A percentile compares a stretch with the other conserved stretches of the same genome.
These are phyloP conservation scores for Phytophthora palmivora DNA, from an alignment of 352 stramenopile species.

Conservation along the genomic window DNA sequence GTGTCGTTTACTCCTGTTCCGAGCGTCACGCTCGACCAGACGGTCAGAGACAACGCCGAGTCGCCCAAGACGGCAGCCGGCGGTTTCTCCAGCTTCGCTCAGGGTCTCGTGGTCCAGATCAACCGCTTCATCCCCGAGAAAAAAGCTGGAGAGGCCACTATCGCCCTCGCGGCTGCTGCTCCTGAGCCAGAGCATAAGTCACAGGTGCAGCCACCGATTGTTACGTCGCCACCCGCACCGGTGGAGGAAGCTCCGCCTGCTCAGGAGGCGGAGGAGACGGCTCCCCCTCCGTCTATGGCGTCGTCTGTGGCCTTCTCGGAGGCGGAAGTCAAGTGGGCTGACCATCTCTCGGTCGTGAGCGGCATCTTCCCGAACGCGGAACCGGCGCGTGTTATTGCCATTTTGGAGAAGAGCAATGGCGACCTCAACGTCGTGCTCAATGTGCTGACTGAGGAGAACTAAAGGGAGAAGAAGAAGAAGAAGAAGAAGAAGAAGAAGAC, in stretches of 20 bases:
- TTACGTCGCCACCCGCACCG: conserved; percentile 2
- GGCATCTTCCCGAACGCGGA: conserved; percentile 71
- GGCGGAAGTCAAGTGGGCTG: conserved; percentile 73
- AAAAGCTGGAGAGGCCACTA: conserved; percentile 40
- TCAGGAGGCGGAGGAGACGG: conserved; percentile 34
- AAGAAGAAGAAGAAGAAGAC: background rate
- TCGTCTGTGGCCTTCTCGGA: conserved; percentile 59
- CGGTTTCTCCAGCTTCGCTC: conserved; percentile 71
- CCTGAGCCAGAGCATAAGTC: conserved; percentile 25
- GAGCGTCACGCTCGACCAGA: conserved; percentile 23
- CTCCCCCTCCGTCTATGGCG: conserved; percentile 12
- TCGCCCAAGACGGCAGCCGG: conserved; percentile 52
- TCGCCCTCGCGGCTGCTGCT: conserved; percentile 1
- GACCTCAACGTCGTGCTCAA: conserved; percentile 82
- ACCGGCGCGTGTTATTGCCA: conserved; percentile 51
- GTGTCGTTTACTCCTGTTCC: background rate
- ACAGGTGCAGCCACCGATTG: conserved; percentile 6
- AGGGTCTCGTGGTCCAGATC: conserved; percentile 70
- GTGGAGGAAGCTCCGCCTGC: conserved; percentile 24
- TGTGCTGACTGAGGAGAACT: conserved; percentile 71
- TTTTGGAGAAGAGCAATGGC: conserved; percentile 68
- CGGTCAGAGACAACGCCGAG: conserved; percentile 35
- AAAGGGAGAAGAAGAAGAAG: conserved; percentile 2
- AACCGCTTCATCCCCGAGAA: conserved; percentile 70
- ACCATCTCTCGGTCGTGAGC: conserved; percentile 68